phyloP scores from a whole-genome alignment of 495 filamentous ascomycete genomes.

The Tuber umbilicatum region DNA sequence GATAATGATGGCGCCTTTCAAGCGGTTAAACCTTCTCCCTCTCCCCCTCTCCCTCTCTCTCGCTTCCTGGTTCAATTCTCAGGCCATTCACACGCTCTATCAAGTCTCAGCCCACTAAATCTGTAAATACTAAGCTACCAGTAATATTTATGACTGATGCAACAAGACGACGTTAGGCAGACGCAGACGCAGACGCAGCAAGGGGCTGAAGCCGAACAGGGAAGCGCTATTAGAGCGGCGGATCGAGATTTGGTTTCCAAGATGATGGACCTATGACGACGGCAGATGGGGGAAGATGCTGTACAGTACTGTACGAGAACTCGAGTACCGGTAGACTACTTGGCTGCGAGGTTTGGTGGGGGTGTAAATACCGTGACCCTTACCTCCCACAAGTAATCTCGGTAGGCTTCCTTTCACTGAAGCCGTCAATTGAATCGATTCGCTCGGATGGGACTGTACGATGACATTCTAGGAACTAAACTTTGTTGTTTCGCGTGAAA shows the following conservation, averaged over 20 bases:
- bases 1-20: neutral
- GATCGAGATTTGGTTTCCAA: slow-evolving; percentile 33
- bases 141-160: neutral
- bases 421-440: neutral
- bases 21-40: neutral
- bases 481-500: neutral
- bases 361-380: neutral
- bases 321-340: too few relatives aligned
- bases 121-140: neutral
- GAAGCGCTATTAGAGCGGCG: slow-evolving; percentile 25
- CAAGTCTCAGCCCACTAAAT: neutral
- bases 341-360: neutral
- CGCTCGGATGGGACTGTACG: neutral
- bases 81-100: neutral
- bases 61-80: neutral
- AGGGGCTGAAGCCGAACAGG: slow-evolving; percentile 10
- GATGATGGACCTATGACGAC: slow-evolving; percentile 37
- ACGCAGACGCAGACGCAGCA: slow-evolving; percentile 12
- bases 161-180: neutral
- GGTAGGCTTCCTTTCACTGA: neutral
- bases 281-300: slow-evolving; percentile 24
- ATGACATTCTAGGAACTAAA: neutral
- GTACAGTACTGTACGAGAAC: too few relatives aligned
- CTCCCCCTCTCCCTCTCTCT: neutral
- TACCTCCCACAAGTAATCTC: neutral